A percentile compares a stretch with the other conserved stretches of the same genome.
phyloP scores from a whole-genome alignment of 331 rosid genomes.

The Pyrus hybrid region DNA sequence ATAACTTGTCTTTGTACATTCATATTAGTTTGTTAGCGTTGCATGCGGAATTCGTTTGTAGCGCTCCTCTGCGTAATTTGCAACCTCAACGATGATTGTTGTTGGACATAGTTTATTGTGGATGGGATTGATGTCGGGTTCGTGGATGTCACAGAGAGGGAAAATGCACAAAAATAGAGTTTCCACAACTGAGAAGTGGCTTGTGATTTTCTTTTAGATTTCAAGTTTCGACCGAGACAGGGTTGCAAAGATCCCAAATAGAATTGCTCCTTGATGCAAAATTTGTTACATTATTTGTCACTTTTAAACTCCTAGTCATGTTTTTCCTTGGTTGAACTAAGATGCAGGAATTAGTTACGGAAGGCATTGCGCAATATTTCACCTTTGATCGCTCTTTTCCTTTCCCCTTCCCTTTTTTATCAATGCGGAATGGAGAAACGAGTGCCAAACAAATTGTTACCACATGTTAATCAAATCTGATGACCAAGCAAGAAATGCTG shows the following conservation, averaged over 20 bases:
- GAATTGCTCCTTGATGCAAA: not conserved
- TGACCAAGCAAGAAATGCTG: slow-evolving; percentile 70
- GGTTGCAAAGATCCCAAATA: not conserved
- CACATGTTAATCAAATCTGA: slow-evolving; percentile 54
- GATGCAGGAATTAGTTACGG: no score
- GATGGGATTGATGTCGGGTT: not conserved
- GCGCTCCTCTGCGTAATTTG: not conserved
- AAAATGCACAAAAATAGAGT: not conserved
- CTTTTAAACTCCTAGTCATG: no score
- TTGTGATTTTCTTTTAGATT: not conserved
- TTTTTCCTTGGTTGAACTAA: no score
- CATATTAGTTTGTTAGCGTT: not conserved
- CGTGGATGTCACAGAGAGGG: not conserved
- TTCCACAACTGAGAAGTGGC: not conserved
- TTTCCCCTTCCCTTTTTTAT: no score
- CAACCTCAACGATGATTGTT: not conserved
- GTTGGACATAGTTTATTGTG: not conserved
- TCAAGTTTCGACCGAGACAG: not conserved
- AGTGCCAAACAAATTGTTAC: not conserved
- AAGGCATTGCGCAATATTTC: no score
- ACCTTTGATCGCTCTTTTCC: no score
- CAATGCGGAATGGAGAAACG: no score
- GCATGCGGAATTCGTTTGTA: not conserved
- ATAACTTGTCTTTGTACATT: not conserved
- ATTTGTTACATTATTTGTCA: not conserved